These are phyloP conservation scores for Seiridium cupressi DNA, from an alignment of 2,329 filamentous ascomycete genomes.

Conservation along the genomic window DNA sequence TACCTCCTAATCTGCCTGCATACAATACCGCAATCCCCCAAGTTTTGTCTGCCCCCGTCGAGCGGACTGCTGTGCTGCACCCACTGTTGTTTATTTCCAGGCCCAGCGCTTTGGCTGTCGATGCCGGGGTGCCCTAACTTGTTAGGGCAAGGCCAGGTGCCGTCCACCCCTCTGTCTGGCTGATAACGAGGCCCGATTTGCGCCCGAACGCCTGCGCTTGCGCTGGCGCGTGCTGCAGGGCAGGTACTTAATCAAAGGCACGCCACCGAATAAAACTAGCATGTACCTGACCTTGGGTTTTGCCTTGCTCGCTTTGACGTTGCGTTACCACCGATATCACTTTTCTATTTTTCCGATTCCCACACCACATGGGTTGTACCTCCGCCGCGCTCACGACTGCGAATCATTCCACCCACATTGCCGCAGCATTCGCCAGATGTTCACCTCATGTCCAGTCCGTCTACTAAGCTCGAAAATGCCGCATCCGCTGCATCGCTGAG, in stretches of 20 bases:
- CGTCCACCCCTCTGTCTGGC: conserved; percentile 1
- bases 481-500: conserved; percentile 45
- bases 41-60: background rate
- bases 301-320: background rate
- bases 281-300: conserved; percentile 3
- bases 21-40: background rate
- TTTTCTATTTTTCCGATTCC: conserved; percentile 4
- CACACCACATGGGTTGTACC: conserved; percentile 3
- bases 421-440: conserved; percentile 45
- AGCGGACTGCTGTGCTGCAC: background rate
- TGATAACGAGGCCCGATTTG: conserved; percentile 8
- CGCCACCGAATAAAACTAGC: conserved; percentile 6
- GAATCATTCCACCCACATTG: conserved; percentile 26
- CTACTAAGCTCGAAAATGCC: conserved; percentile 53
- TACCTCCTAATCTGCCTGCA: too few species aligned
- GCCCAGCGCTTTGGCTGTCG: background rate
- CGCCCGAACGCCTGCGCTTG: conserved; percentile 2
- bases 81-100: background rate
- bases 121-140: background rate
- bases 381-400: conserved; percentile 6
- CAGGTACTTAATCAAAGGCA: conserved; percentile 3
- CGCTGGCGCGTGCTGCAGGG: background rate
- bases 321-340: background rate
- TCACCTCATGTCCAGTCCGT: conserved; percentile 56
- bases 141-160: conserved; percentile 2